Base-by-base conservation (phyloP, 176 grass and related monocot genomes). In the Secale cereale region DNA sequence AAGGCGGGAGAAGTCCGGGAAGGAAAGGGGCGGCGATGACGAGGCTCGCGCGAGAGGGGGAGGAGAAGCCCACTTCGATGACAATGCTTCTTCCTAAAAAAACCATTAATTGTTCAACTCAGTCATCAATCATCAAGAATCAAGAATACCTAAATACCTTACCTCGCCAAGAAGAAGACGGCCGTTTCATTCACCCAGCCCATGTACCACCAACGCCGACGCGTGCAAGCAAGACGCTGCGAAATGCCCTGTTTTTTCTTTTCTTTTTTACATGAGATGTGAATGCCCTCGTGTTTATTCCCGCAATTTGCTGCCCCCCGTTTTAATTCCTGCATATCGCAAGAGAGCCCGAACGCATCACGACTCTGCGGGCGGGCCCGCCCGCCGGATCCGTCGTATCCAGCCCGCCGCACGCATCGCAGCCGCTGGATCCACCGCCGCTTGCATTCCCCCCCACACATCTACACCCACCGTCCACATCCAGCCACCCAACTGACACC, bases 361-460 rank as follows among this genome's bases (percentile, higher is more conserved):
- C 84, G 84, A 1, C 59, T 60, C 79, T 7, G 10, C 26, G 3
- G 3, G 2, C 10, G 59, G 74, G 28, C 43, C 84, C 74, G 74
- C 33, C 1, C 52, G 19, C 52, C 2, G 10, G 26, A 71, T 70
- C 88, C 73, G 84, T 45, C 27, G 74, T 43, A 74, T 3, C 52
- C 73, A 81, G 25, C 56, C 40, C 2, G 14, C 41, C 73, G 3
- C 6, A 39, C 65, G 19, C 73, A 40, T 35, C 83, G 0, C 13
- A 27, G 32, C 88, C 79, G 66, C 78, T 16, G 25, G 59, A 74
- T 78, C 32, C 50, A 10, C 65, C 16, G 57, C 74, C 57, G 37
- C 48, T n/a, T n/a, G 30, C 62, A 39, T 7, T 29, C 59, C 75
- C 41, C 7, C 36, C 76, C 74, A 28, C 1, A 10, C 33, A 3